Percentiles rank a stretch among this genome's conserved stretches.
Evolutionary conservation across 345 rosid genomes (phyloP).

Genomic region (Citrus cavaleriei): DNA sequence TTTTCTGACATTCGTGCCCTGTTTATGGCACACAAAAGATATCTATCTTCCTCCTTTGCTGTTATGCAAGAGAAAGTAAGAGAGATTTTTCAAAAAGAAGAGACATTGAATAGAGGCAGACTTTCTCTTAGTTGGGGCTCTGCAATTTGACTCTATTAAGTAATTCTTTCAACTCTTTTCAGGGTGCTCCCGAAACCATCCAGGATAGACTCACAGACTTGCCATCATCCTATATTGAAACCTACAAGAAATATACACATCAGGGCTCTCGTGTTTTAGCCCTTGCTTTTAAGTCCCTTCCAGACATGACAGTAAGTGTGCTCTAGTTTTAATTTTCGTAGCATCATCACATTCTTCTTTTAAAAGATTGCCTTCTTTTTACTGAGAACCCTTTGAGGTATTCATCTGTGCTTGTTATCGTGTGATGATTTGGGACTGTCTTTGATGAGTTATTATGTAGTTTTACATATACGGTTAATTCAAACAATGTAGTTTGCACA

Average conservation of each 20-base stretch:
- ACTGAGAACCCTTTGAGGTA: not conserved
- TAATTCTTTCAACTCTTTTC: slow-evolving; percentile 15
- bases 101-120: not conserved
- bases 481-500: not conserved
- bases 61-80: not conserved
- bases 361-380: not conserved
- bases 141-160: not conserved
- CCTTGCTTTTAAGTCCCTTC: slow-evolving; percentile 90
- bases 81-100: not conserved
- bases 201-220: slow-evolving; percentile 79
- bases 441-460: not conserved
- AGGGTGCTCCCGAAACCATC: slow-evolving; percentile 99
- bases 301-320: slow-evolving; percentile 86
- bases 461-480: not conserved
- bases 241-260: slow-evolving; percentile 87
- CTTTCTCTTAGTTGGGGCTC: not conserved
- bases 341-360: not conserved
- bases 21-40: not conserved
- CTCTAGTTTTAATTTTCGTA: not conserved
- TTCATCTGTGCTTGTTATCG: not conserved
- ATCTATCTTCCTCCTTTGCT: not conserved
- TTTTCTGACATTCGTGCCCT: not conserved
- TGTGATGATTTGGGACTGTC: not conserved
- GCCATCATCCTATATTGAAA: slow-evolving; percentile 71
- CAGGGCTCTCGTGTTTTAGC: slow-evolving; percentile 99